Conservation (phyloP, 805 yeast species). For the Nematodospora valgi region DNA sequence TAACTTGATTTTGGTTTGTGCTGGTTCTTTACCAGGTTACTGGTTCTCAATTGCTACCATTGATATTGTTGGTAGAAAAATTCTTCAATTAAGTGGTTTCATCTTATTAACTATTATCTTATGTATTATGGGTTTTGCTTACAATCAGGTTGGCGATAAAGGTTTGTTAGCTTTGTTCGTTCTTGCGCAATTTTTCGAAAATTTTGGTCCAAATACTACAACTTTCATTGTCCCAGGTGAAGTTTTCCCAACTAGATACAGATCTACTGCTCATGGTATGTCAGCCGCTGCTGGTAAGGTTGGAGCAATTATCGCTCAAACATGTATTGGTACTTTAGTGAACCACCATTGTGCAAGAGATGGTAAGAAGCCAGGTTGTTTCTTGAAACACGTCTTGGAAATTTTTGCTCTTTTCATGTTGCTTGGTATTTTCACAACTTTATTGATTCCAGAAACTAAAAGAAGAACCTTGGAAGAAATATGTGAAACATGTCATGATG, state of each 20-base stretch:
- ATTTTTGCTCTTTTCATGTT: constrained; percentile 91
- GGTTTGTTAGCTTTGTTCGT: constrained; percentile 82
- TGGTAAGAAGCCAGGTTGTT: constrained; percentile 53
- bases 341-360: constrained; percentile 71
- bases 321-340: constrained; percentile 79
- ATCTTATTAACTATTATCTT: constrained; percentile 64
- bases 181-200: constrained; percentile 81
- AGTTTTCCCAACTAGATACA: constrained; percentile 88
- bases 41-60: constrained; percentile 81
- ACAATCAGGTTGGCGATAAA: constrained; percentile 61
- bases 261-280: constrained; percentile 94
- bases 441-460: constrained; percentile 85
- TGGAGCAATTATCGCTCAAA: constrained; percentile 91
- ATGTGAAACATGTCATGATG: constrained; percentile 79
- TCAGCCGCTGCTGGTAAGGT: constrained; percentile 91
- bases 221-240: constrained; percentile 92
- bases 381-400: constrained; percentile 90
- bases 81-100: constrained; percentile 78
- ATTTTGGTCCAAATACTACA: constrained; percentile 91
- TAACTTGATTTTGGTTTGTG: constrained; percentile 88
- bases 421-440: constrained; percentile 62
- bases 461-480: constrained; percentile 86
- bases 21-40: constrained; percentile 94
- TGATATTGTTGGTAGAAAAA: constrained; percentile 81
- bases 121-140: constrained; percentile 81